Percentiles rank a stretch among this genome's conserved stretches.
Conservation (phyloP, 1,284 basidiomycete genomes). For the Ustilago vetiveriae region DNA sequence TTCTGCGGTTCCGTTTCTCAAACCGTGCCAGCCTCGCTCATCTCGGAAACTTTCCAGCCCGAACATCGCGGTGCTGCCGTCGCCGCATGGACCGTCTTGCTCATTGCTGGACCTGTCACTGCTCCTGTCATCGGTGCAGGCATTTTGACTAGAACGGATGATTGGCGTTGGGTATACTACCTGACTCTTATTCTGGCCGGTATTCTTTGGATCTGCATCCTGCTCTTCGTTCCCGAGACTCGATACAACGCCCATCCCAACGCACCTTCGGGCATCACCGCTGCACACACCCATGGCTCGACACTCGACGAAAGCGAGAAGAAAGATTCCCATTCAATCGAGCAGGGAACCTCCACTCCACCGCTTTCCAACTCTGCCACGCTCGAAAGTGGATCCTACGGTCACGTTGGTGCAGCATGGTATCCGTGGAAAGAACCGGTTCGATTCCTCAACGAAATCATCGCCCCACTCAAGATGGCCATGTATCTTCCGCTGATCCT, state of each 20-base stretch:
- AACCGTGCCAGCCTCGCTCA: conserved; percentile 43
- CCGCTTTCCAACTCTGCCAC: conserved; percentile 14
- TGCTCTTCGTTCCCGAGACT: conserved; percentile 67
- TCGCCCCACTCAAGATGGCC: conserved; percentile 56
- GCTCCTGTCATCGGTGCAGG: conserved; percentile 66
- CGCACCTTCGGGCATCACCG: background rate
- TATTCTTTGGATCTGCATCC: conserved; percentile 55
- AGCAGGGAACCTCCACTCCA: conserved; percentile 26
- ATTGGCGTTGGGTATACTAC: conserved; percentile 64
- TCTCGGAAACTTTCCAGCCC: conserved; percentile 49
- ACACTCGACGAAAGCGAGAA: conserved; percentile 15
- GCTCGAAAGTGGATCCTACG: conserved; percentile 25
- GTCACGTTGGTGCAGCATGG: conserved; percentile 62
- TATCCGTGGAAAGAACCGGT: conserved; percentile 64
- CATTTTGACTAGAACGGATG: conserved; percentile 51
- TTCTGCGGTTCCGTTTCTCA: conserved; percentile 38
- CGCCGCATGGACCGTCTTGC: conserved; percentile 57
- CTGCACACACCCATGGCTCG: background rate
- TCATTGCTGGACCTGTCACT: conserved; percentile 60
- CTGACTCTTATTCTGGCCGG: conserved; percentile 63
- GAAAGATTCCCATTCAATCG: conserved; percentile 29
- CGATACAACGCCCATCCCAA: conserved; percentile 53
- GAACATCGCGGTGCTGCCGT: conserved; percentile 67
- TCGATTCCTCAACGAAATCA: conserved; percentile 55
- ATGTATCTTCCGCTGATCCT: conserved; percentile 48